phyloP scores from a whole-genome alignment of 805 yeast genomes.

The Wickerhamiella spandovensis region DNA sequence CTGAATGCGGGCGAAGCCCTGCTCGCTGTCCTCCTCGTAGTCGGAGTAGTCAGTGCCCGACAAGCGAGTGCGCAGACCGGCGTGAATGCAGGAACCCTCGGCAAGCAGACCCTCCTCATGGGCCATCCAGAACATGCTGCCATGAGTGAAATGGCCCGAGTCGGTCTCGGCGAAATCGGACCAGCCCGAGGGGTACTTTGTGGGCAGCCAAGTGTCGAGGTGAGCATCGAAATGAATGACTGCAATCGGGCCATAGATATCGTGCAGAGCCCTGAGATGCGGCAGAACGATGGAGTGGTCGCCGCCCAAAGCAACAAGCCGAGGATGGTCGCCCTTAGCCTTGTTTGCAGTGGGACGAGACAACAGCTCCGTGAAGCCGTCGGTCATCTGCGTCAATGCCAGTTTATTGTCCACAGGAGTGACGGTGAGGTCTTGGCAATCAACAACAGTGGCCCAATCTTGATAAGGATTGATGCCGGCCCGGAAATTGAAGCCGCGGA shows the following conservation, averaged over 20 bases:
- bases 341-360: slow-evolving; percentile 21
- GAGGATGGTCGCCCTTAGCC: slow-evolving; percentile 32
- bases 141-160: slow-evolving; percentile 57
- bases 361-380: slow-evolving; percentile 42
- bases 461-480: slow-evolving; percentile 51
- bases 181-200: slow-evolving; percentile 67
- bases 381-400: slow-evolving; percentile 50
- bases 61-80: slow-evolving; percentile 64
- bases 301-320: slow-evolving; percentile 65
- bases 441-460: slow-evolving; percentile 40
- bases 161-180: slow-evolving; percentile 36
- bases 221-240: slow-evolving; percentile 79
- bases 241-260: slow-evolving; percentile 52
- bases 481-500: slow-evolving; percentile 58
- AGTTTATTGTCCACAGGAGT: slow-evolving; percentile 54
- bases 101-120: slow-evolving; percentile 49
- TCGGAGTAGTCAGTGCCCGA: slow-evolving; percentile 48
- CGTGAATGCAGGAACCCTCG: slow-evolving; percentile 49
- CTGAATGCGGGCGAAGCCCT: slow-evolving; percentile 54
- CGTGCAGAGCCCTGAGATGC: slow-evolving; percentile 49
- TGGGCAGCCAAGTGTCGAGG: slow-evolving; percentile 74
- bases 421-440: slow-evolving; percentile 58
- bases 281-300: slow-evolving; percentile 71
- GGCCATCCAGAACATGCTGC: slow-evolving; percentile 80
- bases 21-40: slow-evolving; percentile 51